Evolutionary conservation across 78 protist genomes (phyloP), one percentile per base, ranked within the genome.

Genomic region (Trichosphaerium sp.): DNA sequence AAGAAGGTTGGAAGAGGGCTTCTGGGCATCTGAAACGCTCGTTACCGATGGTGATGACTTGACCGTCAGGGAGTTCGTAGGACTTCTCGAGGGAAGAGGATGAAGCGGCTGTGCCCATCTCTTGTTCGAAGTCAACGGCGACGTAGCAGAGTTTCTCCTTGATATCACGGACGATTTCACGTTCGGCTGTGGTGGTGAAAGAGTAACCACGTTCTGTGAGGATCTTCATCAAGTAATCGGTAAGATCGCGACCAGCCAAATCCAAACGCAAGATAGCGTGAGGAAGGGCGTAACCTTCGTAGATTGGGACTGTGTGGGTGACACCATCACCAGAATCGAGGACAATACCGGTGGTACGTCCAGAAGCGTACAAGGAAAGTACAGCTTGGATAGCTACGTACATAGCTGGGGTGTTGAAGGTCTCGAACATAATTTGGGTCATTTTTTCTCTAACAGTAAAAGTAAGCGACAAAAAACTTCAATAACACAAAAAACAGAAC

Each of bases 11-110:
- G 90, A 92, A 92, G 21, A 90, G 83, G 2, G 84, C 90, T 74
- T 93, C 97, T 44, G 94, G 90, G 78, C 86, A 71, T 52, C 85
- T 81, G 90, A 89, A 88, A 42, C 92, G 82, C 87, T 92, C 94
- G 62, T 69, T 69, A 52, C 94, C 90, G 44, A 91, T 59, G 49
- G 89, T 78, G 88, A 88, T 80, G 34, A 80, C 78, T 69, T 85
- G 77, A 14, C 96, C 92, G 49, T 90, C 83, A 29, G n/a, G n/a
- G n/a, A n/a, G 68, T 74, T 89, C 91, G 83, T 90, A 90, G 23
- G 73, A 38, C 78, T 78, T 74, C 77, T 87, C 88, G 31, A 80
- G 26, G 0, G 59, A 4, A 14, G 82, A 74, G 6, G 91, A 80
- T n/a, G 75, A 7, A 32, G 91, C 87, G 23, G 93, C 88, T n/a